phyloP scores from a whole-genome alignment of 2,329 filamentous ascomycete genomes.

The Beauveria rudraprayagi region DNA sequence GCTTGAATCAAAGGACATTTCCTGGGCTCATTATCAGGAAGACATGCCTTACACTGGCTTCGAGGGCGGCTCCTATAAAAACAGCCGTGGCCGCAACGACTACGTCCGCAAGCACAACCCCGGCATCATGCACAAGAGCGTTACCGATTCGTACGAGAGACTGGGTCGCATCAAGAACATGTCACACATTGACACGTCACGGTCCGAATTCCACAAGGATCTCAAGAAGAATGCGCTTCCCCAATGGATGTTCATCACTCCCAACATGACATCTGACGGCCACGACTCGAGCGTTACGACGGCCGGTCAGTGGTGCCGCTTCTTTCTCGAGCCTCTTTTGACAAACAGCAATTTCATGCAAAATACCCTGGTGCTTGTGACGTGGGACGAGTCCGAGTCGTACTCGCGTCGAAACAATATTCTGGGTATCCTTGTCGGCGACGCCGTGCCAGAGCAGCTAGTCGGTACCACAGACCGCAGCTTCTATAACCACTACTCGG shows the following conservation, averaged over 20 bases:
- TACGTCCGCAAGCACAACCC: slow-evolving; percentile 81
- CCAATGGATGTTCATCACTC: slow-evolving; percentile 65
- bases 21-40: slow-evolving; percentile 69
- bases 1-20: slow-evolving; percentile 55
- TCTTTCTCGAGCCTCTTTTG: slow-evolving; percentile 64
- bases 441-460: slow-evolving; percentile 54
- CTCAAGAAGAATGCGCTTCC: slow-evolving; percentile 55
- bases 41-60: slow-evolving; percentile 69
- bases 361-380: slow-evolving; percentile 66
- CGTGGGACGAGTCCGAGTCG: slow-evolving; percentile 70
- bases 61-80: slow-evolving; percentile 54
- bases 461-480: slow-evolving; percentile 59
- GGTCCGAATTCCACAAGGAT: slow-evolving; percentile 56
- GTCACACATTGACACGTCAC: slow-evolving; percentile 31
- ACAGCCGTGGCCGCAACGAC: slow-evolving; percentile 58
- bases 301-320: slow-evolving; percentile 59
- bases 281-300: slow-evolving; percentile 68
- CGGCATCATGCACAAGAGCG: slow-evolving; percentile 56
- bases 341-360: slow-evolving; percentile 63
- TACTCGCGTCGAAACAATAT: slow-evolving; percentile 61
- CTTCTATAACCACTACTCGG: slow-evolving; percentile 68
- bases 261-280: slow-evolving; percentile 68
- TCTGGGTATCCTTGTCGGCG: slow-evolving; percentile 64
- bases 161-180: slow-evolving; percentile 67
- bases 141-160: slow-evolving; percentile 50